phyloP scores from a whole-genome alignment of 2,329 filamentous ascomycete genomes.

The Curvularia sp. region DNA sequence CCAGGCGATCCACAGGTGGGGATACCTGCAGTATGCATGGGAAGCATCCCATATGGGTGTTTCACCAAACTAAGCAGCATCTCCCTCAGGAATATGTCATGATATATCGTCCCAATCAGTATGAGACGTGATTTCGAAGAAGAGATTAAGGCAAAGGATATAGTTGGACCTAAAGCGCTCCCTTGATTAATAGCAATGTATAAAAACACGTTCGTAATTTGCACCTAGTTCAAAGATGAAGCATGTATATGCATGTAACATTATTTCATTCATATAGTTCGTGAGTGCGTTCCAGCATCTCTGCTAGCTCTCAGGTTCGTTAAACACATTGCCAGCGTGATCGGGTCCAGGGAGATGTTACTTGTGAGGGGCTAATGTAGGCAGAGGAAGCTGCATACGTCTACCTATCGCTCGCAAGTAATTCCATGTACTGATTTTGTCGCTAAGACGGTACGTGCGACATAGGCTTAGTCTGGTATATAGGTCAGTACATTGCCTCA shows the following conservation, averaged over 20 bases:
- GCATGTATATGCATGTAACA: background rate
- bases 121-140: too few species aligned
- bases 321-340: background rate
- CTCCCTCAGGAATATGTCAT: too few species aligned
- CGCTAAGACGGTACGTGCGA: background rate
- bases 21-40: too few species aligned
- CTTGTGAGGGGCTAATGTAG: background rate
- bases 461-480: conserved; percentile 5
- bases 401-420: background rate
- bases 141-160: background rate
- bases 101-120: too few species aligned
- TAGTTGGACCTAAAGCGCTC: background rate
- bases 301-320: background rate
- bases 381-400: background rate
- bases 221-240: background rate
- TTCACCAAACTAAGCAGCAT: too few species aligned
- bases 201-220: background rate
- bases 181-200: background rate
- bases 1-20: too few species aligned
- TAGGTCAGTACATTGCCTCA: background rate
- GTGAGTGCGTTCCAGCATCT: background rate
- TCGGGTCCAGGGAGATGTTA: background rate
- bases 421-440: background rate
- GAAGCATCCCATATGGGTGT: too few species aligned
- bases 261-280: conserved; percentile 3